These are phyloP conservation scores for Angomonas desouzai DNA, from an alignment of 208 protist species.

Conservation along the genomic window DNA sequence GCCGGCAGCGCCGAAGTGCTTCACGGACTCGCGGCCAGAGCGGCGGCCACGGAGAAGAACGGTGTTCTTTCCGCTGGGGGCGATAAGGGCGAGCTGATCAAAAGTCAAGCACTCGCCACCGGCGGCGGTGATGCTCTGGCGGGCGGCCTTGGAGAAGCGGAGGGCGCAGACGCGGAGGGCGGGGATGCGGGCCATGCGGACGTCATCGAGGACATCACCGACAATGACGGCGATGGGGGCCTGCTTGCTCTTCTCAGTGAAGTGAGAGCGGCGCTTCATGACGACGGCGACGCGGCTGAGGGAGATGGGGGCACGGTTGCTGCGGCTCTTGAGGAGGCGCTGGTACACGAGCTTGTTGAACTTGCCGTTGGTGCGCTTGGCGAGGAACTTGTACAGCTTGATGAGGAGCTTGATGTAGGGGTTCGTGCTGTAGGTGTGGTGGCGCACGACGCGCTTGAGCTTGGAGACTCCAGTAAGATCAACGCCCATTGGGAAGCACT, in stretches of 20 bases:
- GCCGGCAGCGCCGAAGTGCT: slow-evolving; percentile 99
- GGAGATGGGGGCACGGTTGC: slow-evolving; percentile 96
- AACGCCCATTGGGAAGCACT: slow-evolving; percentile 71
- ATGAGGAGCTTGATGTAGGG: slow-evolving; percentile 98
- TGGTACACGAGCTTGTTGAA: slow-evolving; percentile 98
- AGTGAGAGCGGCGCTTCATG: slow-evolving; percentile 89
- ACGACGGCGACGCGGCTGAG: slow-evolving; percentile 94
- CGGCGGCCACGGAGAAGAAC: slow-evolving; percentile 97
- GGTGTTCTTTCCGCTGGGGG: slow-evolving; percentile 97
- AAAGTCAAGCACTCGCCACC: slow-evolving; percentile 99
- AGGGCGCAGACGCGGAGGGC: slow-evolving; percentile 97
- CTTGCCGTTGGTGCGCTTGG: slow-evolving; percentile 95
- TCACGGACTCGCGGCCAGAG: slow-evolving; percentile 94
- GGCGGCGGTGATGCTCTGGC: slow-evolving; percentile 97
- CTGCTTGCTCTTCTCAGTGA: slow-evolving; percentile 73
- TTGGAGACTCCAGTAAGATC: slow-evolving; percentile 89
- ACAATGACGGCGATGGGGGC: slow-evolving; percentile 97
- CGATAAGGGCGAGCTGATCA: slow-evolving; percentile 95
- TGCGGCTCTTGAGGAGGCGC: slow-evolving; percentile 95
- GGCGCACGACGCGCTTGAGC: slow-evolving; percentile 90
- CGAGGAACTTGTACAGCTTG: slow-evolving; percentile 99
- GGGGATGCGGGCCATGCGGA: slow-evolving; percentile 95
- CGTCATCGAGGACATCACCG: slow-evolving; percentile 99
- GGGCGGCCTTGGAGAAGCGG: slow-evolving; percentile 97
- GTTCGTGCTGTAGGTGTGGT: slow-evolving; percentile 94